Evolutionary conservation across 352 stramenopile genomes (phyloP).

Genomic region (Phytophthora pisi): DNA sequence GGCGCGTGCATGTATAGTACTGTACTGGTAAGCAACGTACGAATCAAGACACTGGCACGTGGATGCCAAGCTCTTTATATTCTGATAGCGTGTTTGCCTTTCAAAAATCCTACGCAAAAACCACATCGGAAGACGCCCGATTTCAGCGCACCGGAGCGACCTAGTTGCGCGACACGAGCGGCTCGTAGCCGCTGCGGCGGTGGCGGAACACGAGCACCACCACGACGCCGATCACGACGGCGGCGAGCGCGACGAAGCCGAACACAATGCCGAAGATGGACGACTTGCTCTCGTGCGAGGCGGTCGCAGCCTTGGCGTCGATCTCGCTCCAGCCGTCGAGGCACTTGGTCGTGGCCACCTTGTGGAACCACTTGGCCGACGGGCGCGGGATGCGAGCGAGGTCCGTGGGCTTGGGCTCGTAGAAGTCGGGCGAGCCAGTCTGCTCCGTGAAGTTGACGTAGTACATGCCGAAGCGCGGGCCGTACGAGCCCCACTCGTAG

Average conservation of each 20-base stretch:
- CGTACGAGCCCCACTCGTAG: slow-evolving; percentile 54
- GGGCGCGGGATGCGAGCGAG: slow-evolving; percentile 44
- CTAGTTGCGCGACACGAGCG: slow-evolving; percentile 29
- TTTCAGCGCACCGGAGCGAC: not conserved
- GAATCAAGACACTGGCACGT: too few species aligned
- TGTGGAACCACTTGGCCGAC: slow-evolving; percentile 49
- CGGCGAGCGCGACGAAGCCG: slow-evolving; percentile 18
- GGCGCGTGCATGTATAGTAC: too few species aligned
- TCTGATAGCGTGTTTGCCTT: slow-evolving; percentile 9
- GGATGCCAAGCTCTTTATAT: slow-evolving; percentile 18
- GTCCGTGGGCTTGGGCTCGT: slow-evolving; percentile 37
- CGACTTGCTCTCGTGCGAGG: slow-evolving; percentile 17
- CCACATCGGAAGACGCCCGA: too few species aligned
- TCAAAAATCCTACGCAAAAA: not conserved
- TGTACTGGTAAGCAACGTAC: too few species aligned
- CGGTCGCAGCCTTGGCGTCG: slow-evolving; percentile 16
- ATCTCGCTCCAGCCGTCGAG: slow-evolving; percentile 33
- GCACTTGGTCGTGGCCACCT: slow-evolving; percentile 40
- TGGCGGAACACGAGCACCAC: slow-evolving; percentile 29
- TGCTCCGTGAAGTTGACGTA: slow-evolving; percentile 63
- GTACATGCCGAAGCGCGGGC: slow-evolving; percentile 65
- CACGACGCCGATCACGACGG: slow-evolving; percentile 24
- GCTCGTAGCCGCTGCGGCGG: slow-evolving; percentile 33
- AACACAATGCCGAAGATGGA: slow-evolving; percentile 32
- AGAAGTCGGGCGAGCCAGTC: slow-evolving; percentile 31